Evolutionary conservation across 2,329 filamentous ascomycete species (phyloP).

Genomic region (Pseudocercospora fijiensis): DNA sequence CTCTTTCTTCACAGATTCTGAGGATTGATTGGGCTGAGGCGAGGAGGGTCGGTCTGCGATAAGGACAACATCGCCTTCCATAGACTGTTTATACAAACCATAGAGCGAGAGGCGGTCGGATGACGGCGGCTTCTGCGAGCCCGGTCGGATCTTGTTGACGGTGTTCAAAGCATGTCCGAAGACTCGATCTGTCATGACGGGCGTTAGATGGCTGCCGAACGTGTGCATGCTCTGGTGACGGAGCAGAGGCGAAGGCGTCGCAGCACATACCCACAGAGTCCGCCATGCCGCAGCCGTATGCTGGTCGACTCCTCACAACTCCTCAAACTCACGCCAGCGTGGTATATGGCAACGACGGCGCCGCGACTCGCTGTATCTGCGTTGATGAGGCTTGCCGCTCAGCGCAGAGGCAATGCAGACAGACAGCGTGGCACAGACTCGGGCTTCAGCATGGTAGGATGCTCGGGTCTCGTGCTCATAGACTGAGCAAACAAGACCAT

Average conservation of each 20-base stretch:
- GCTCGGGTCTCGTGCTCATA: neutral
- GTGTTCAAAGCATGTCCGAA: constrained; percentile 99
- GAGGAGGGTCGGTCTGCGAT: constrained; percentile 79
- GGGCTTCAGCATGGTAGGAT: neutral
- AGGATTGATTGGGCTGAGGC: constrained; percentile 18
- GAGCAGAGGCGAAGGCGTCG: neutral
- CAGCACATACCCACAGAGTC: constrained; percentile 34
- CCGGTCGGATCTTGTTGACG: constrained; percentile 95
- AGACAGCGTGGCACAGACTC: neutral
- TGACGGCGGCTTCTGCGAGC: constrained; percentile 82
- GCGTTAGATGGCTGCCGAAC: constrained; percentile 8
- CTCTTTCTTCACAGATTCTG: constrained; percentile 39
- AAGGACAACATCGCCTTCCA: constrained; percentile 95
- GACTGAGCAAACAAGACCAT: constrained; percentile 1
- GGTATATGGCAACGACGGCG: constrained; percentile 3
- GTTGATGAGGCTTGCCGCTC: neutral
- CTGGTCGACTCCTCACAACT: constrained; percentile 1
- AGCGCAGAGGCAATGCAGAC: neutral
- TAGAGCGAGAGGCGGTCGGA: constrained; percentile 86
- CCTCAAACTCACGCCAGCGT: neutral
- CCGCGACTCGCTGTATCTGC: neutral
- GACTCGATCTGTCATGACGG: constrained; percentile 70
- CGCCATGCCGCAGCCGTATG: constrained; percentile 25
- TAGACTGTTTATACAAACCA: constrained; percentile 97
- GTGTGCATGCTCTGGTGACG: neutral